These are phyloP conservation scores for Fusarium vanettenii DNA, from an alignment of 2,329 filamentous ascomycete genomes.

Conservation along the genomic window DNA sequence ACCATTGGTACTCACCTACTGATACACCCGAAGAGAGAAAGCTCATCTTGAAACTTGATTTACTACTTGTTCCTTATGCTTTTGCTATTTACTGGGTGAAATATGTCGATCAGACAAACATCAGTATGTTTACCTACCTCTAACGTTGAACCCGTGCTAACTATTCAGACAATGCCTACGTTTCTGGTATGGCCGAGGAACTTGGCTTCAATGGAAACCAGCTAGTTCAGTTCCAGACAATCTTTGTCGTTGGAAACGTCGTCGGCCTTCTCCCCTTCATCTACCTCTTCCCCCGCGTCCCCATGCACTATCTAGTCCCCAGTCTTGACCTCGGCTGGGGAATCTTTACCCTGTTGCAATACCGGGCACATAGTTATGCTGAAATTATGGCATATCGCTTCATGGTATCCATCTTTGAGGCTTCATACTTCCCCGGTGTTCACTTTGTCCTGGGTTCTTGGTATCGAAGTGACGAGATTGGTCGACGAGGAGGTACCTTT, in stretches of 20 bases:
- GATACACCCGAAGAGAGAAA: constrained; percentile 53
- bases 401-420: constrained; percentile 33
- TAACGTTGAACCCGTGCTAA: neutral
- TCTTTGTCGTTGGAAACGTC: constrained; percentile 35
- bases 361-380: constrained; percentile 20
- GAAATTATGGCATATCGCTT: constrained; percentile 30
- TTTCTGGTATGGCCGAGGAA: constrained; percentile 33
- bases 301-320: constrained; percentile 31
- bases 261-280: constrained; percentile 31
- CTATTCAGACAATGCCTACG: constrained; percentile 25
- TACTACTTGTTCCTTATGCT: constrained; percentile 64
- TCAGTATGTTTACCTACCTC: constrained; percentile 1
- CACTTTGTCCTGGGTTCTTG: constrained; percentile 33
- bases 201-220: constrained; percentile 28
- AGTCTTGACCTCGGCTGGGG: constrained; percentile 28
- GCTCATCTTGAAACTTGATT: constrained; percentile 67
- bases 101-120: constrained; percentile 36
- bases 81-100: constrained; percentile 35
- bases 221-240: constrained; percentile 32
- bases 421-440: constrained; percentile 30
- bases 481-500: constrained; percentile 28
- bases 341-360: constrained; percentile 26
- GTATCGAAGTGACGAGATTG: constrained; percentile 34
- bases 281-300: constrained; percentile 29
- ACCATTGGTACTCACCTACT: constrained; percentile 60